Conservation (phyloP, 345 rosid species). For the Eucalyptus paniculata region DNA sequence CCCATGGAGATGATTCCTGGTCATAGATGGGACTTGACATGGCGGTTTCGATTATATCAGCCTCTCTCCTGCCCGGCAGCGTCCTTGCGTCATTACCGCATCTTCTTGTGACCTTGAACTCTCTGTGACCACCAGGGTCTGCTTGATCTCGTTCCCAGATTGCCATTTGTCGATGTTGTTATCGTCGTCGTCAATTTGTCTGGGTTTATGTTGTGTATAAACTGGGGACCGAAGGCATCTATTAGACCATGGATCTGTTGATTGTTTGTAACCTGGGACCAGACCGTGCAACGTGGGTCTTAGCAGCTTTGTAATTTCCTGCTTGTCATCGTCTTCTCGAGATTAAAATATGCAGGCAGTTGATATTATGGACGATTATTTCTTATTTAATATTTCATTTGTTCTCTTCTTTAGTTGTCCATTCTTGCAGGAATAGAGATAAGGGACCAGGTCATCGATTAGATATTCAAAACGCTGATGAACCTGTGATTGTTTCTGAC, state of each 20-base stretch:
- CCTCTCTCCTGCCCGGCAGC: background rate
- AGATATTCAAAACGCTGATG: background rate
- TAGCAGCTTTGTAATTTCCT: background rate
- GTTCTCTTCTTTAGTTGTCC: background rate
- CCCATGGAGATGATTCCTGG: background rate
- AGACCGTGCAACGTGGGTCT: background rate
- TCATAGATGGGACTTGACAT: background rate
- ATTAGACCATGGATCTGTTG: background rate
- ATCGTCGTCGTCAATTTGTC: rapidly evolving
- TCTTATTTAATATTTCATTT: background rate
- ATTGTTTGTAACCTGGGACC: background rate
- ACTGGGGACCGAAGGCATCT: background rate
- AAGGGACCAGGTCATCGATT: background rate
- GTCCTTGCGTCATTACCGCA: background rate
- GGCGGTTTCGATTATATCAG: background rate
- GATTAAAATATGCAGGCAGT: background rate
- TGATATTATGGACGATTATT: background rate
- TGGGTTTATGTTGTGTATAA: background rate
- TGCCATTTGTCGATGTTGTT: background rate
- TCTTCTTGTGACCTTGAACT: background rate
- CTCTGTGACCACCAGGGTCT: background rate
- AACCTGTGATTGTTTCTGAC: background rate
- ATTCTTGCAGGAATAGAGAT: background rate
- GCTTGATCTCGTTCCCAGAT: background rate
- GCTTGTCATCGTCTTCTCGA: background rate